Base-by-base conservation (phyloP, 202 grass and related monocot genomes). In the Panicum virgatum region DNA sequence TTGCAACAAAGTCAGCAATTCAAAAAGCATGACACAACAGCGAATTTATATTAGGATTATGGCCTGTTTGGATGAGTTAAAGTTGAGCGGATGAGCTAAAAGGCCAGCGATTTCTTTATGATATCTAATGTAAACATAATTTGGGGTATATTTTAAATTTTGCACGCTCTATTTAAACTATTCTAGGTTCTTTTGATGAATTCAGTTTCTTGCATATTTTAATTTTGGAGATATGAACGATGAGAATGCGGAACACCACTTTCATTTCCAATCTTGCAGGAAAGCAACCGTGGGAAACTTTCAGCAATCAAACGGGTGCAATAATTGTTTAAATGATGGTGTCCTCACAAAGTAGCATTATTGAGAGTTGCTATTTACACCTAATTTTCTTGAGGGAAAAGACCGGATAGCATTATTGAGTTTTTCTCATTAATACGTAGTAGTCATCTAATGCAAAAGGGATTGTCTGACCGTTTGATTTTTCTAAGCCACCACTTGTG, bases 281-380 rank as follows among this genome's bases (percentile, higher is more conserved):
- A 61, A 61, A 76, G 42, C 72, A 18, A 58, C 7, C 12, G 37
- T 10, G 18, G 7, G 11, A 59, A 59, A 18, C 42, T 15, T 45
- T 43, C 6, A 48, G 6, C 75, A 52, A 53, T 80, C 69, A 71
- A 18, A 66, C n/a, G 61, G 6, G 5, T 60, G 7, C 73, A 83
- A 66, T 83, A 42, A 83, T 59, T 70, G 12, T 34, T 9, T 18
- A 69, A 76, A 70, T 80, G 26, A 88, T 63, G 69, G 69, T 0
- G 22, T 62, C 36, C 68, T 69, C 81, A 53, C 66, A 52, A n/a
- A 54, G 20, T 15, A 64, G 7, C 59, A 78, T 63, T 63, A 77
- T 77, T 63, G 26, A 32, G n/a, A n/a, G n/a, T n/a, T n/a, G n/a
- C n/a, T n/a, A n/a, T n/a, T n/a, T n/a, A n/a, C n/a, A n/a, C n/a